Conservation (phyloP, 2,329 filamentous ascomycete species). For the Dendrostoma leiphaemia region DNA sequence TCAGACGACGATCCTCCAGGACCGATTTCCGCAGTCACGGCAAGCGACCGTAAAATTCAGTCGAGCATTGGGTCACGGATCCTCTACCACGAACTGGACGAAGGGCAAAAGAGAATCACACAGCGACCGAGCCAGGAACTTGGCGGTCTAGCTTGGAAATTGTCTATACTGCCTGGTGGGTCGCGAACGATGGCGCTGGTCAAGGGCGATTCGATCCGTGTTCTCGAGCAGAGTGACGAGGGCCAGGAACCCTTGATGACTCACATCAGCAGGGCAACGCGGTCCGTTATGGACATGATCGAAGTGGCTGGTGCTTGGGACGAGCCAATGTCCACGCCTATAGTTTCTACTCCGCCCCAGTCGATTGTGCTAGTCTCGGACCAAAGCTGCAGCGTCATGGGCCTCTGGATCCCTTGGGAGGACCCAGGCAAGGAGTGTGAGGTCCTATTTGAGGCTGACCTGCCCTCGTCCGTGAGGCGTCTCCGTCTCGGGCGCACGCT, state of each 20-base stretch:
- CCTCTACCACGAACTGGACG: slow-evolving; percentile 37
- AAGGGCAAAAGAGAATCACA: slow-evolving; percentile 49
- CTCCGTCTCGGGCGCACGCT: slow-evolving; percentile 53
- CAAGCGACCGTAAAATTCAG: slow-evolving; percentile 3
- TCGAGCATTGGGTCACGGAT: slow-evolving; percentile 33
- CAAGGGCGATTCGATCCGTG: slow-evolving; percentile 50
- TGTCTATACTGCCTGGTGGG: slow-evolving; percentile 38
- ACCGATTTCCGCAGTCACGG: slow-evolving; percentile 52
- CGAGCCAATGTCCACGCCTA: slow-evolving; percentile 7
- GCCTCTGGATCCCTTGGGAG: slow-evolving; percentile 49
- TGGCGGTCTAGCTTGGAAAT: slow-evolving; percentile 45
- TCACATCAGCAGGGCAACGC: slow-evolving; percentile 45
- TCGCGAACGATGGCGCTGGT: slow-evolving; percentile 53
- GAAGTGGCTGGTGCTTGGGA: slow-evolving; percentile 37
- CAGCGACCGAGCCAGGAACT: slow-evolving; percentile 45
- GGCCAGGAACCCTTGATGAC: slow-evolving; percentile 18
- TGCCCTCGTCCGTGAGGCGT: slow-evolving; percentile 55
- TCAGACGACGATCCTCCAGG: slow-evolving; percentile 27
- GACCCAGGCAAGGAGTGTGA: slow-evolving; percentile 39
- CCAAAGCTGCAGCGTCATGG: slow-evolving; percentile 43
- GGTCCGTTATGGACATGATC: slow-evolving; percentile 45
- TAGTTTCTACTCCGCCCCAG: slow-evolving; percentile 25
- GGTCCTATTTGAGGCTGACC: slow-evolving; percentile 53
- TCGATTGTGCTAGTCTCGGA: slow-evolving; percentile 49
- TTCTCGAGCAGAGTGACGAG: slow-evolving; percentile 39